Conservation (phyloP, 805 yeast genomes). For the Hanseniaspora guilliermondii region DNA sequence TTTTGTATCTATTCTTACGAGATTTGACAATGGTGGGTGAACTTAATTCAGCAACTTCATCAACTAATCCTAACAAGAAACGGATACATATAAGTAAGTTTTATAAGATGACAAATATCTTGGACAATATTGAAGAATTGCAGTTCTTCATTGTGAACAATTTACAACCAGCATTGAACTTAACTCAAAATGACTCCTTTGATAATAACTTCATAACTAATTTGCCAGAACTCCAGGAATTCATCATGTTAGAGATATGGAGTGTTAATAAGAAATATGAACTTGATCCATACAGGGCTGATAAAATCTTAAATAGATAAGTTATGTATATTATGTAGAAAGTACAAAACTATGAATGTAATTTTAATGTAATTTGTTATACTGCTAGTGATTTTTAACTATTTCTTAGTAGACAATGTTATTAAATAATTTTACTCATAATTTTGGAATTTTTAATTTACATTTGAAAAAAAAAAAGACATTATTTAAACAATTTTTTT, state of each 20-base stretch:
- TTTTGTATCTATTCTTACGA: constrained; percentile 59
- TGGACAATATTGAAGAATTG: constrained; percentile 54
- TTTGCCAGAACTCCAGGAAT: constrained; percentile 32
- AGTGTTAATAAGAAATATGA: constrained; percentile 49
- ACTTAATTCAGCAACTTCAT: constrained; percentile 59
- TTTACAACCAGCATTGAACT: constrained; percentile 14
- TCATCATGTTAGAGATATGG: constrained; percentile 58
- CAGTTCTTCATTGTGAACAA: constrained; percentile 30
- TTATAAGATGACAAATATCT: constrained; percentile 49
- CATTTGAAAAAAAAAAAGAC: too few relatives aligned
- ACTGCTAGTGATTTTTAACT: neutral
- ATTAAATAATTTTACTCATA: too few relatives aligned
- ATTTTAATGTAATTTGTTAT: neutral
- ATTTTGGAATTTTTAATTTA: too few relatives aligned
- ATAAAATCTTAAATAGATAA: constrained; percentile 37
- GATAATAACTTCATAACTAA: constrained; percentile 27
- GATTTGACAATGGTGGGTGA: constrained; percentile 73
- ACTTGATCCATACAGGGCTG: constrained; percentile 54
- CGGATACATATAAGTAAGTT: constrained; percentile 66
- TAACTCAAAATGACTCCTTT: constrained; percentile 2
- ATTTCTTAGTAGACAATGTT: too few relatives aligned
- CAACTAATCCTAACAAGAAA: constrained; percentile 32
- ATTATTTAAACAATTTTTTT: too few relatives aligned
- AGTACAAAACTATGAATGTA: neutral
- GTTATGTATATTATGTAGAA: neutral